Evolutionary conservation across 2,329 filamentous ascomycete genomes (phyloP).

Genomic region (Stenocarpella maydis): DNA sequence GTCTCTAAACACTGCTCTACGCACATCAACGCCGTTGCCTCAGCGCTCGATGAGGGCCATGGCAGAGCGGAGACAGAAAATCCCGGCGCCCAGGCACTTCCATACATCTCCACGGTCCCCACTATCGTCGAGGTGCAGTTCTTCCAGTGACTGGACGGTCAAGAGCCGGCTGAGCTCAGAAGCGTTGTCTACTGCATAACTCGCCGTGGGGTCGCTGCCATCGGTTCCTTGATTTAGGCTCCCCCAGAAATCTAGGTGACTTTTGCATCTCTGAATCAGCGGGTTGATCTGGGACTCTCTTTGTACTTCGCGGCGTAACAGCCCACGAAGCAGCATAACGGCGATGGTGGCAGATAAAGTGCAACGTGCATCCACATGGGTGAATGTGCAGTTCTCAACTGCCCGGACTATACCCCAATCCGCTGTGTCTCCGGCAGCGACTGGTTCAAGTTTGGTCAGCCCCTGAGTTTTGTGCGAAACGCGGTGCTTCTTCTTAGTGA

Average conservation of each 20-base stretch:
- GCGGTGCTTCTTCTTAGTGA: too few relatives aligned
- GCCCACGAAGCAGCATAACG: neutral
- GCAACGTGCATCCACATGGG: constrained; percentile 5
- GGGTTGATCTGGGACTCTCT: neutral
- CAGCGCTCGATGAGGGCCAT: neutral
- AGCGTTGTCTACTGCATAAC: neutral
- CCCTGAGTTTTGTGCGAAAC: too few relatives aligned
- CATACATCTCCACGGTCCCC: neutral
- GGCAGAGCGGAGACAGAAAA: constrained; percentile 1
- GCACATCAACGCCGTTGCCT: neutral
- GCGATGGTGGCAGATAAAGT: neutral
- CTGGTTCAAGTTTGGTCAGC: neutral
- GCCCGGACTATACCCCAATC: fast-evolving
- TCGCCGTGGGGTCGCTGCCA: neutral
- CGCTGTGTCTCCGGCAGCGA: neutral
- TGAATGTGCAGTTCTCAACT: neutral
- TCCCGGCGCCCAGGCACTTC: neutral
- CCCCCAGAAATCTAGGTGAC: neutral
- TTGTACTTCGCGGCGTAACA: neutral
- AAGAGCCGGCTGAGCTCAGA: neutral
- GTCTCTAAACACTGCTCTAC: neutral
- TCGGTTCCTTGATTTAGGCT: too few relatives aligned
- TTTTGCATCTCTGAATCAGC: neutral
- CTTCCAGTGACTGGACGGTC: neutral
- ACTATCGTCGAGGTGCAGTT: neutral